Percentiles rank a stretch among this genome's conserved stretches.
Conservation (phyloP, 176 grass and related monocot genomes). For the Puccinellia tenuiflora region DNA sequence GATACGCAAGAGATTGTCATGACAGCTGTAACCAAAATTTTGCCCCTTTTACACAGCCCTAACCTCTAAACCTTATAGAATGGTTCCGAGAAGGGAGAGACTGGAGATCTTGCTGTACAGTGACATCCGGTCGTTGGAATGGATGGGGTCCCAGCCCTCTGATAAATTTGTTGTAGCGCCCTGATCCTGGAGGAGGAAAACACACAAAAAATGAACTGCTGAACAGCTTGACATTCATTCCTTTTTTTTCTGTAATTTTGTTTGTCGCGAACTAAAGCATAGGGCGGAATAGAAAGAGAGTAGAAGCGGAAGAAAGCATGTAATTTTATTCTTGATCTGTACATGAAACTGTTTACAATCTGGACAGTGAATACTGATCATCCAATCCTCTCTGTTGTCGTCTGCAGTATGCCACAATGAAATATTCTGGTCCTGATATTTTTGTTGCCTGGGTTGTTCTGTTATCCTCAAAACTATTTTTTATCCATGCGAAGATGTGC, state of each 20-base stretch:
- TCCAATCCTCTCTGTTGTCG: neutral
- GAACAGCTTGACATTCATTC: neutral
- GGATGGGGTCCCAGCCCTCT: neutral
- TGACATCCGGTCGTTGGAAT: neutral
- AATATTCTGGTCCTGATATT: neutral
- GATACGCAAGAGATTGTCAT: conserved; percentile 39
- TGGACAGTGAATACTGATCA: neutral
- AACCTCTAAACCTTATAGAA: conserved; percentile 24
- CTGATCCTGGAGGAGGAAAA: neutral
- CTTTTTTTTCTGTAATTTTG: neutral
- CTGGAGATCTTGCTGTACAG: conserved; percentile 22
- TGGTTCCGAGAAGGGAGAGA: neutral
- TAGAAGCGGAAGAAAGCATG: neutral
- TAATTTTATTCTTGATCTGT: neutral
- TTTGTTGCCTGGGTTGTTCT: neutral
- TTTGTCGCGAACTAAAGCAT: neutral
- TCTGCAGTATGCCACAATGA: neutral
- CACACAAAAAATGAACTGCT: conserved; percentile 4
- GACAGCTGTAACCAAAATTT: conserved; percentile 17
- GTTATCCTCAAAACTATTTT: neutral
- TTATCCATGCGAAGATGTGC: neutral
- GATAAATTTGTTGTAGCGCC: neutral
- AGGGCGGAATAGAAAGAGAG: neutral
- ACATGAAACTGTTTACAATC: neutral
- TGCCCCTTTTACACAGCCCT: neutral